Base-by-base conservation (phyloP, 2,329 filamentous ascomycete genomes). In the Diatrype stigma region DNA sequence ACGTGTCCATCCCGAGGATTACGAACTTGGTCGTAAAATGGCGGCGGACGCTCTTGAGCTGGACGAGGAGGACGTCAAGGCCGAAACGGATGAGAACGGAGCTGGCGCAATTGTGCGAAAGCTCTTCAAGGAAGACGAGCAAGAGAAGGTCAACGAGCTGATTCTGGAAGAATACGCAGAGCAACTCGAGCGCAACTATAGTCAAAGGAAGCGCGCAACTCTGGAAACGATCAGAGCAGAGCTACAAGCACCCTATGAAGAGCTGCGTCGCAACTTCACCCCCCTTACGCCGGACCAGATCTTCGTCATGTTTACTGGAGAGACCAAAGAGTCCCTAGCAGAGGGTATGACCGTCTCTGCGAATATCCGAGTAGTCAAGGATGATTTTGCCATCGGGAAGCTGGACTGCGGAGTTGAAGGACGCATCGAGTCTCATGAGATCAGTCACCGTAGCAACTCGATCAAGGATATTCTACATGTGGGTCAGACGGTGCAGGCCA, bases 11-110 rank as follows among this genome's bases (percentile, higher is more conserved):
- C 94, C 94, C 1, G 94, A 99, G 74, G 94, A 99, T 67, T 99
- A 99, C 70, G 94, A 99, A 60, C 86, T 99, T 55, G 94, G 91
- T 46, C 89, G 93, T 60, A 99, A 99, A 73, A 97, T 99, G 87
- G 94, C 94, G 19, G 94, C 94, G 3, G 94, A 99, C 75, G 94
- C 94, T 16, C 77, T 99, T 45, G 93, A 96, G 67, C 79, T 99
- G 59, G 94, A 99, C 61, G 94, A 99, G 71, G 94, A 99, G 73
- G 94, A 99, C 63, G 90, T 99, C 66, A 95, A 96, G 70, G 90
- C 89, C 1, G 92, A 97, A 72, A 88, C 87, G 5, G 90, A 96
- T 58, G 90, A 96, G 64, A 90, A 91, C 56, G 94, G 94, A 0
- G 79, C 88, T 0, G 91, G 89, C 16, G 94, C 93, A 7, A 92